Evolutionary conservation across 2,329 filamentous ascomycete genomes (phyloP).

Genomic region (Fusarium sp.): DNA sequence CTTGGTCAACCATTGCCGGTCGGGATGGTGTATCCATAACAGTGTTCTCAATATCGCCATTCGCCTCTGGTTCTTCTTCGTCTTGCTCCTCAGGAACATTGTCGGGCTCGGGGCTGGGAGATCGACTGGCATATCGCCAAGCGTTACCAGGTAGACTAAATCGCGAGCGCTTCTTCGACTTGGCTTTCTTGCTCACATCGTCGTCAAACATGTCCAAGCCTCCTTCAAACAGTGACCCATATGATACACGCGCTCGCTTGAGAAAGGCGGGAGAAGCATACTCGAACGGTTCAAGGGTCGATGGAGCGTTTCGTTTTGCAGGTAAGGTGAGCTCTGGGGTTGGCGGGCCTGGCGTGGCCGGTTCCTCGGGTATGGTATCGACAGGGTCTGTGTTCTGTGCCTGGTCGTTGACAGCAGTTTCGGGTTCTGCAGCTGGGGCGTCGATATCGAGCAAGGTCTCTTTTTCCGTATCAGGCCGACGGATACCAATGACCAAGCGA

Average conservation of each 20-base stretch:
- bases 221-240: slow-evolving; percentile 73
- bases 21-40: slow-evolving; percentile 37
- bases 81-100: slow-evolving; percentile 42
- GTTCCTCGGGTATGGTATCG: slow-evolving; percentile 27
- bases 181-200: slow-evolving; percentile 53
- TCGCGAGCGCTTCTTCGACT: slow-evolving; percentile 72
- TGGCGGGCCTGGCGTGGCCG: slow-evolving; percentile 31
- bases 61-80: slow-evolving; percentile 2
- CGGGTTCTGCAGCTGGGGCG: slow-evolving; percentile 33
- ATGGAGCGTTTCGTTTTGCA: slow-evolving; percentile 51
- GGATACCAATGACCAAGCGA: slow-evolving; percentile 59
- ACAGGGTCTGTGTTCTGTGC: not conserved
- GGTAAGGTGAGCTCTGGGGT: slow-evolving; percentile 41
- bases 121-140: slow-evolving; percentile 81
- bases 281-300: slow-evolving; percentile 59
- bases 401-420: slow-evolving; percentile 37
- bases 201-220: slow-evolving; percentile 78
- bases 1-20: slow-evolving; percentile 52
- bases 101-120: slow-evolving; percentile 74
- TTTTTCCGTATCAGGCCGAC: slow-evolving; percentile 59
- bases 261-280: slow-evolving; percentile 85
- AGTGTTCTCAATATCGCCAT: slow-evolving; percentile 22
- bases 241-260: slow-evolving; percentile 76
- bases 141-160: slow-evolving; percentile 73
- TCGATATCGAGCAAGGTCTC: slow-evolving; percentile 66